Conservation (phyloP, 805 yeast genomes). For the Hermanozyma aechmeae region DNA sequence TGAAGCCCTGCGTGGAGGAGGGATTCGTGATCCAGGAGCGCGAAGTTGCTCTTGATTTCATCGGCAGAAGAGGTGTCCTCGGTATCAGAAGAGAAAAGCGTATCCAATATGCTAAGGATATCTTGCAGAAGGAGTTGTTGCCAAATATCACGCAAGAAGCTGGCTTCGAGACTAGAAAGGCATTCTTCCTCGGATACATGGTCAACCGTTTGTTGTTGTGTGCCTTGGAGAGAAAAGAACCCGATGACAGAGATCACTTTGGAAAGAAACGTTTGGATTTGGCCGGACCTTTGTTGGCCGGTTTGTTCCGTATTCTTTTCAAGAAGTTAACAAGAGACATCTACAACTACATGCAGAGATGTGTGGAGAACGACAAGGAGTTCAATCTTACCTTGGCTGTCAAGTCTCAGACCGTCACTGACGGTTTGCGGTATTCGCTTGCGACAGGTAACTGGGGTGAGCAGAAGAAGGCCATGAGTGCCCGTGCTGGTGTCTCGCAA, state of each 20-base stretch:
- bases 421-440: slow-evolving; percentile 92
- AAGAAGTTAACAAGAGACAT: slow-evolving; percentile 94
- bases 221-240: slow-evolving; percentile 95
- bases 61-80: slow-evolving; percentile 95
- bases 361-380: slow-evolving; percentile 96
- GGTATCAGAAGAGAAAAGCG: slow-evolving; percentile 97
- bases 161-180: slow-evolving; percentile 95
- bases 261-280: slow-evolving; percentile 97
- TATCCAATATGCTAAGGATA: slow-evolving; percentile 95
- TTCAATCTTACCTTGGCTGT: slow-evolving; percentile 95
- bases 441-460: slow-evolving; percentile 99
- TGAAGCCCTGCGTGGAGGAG: slow-evolving; percentile 98
- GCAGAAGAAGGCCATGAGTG: slow-evolving; percentile 97
- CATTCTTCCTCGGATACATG: slow-evolving; percentile 96
- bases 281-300: slow-evolving; percentile 96
- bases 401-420: slow-evolving; percentile 92
- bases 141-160: slow-evolving; percentile 97
- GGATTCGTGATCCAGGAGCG: slow-evolving; percentile 97
- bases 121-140: slow-evolving; percentile 87
- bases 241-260: slow-evolving; percentile 98
- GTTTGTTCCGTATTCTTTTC: slow-evolving; percentile 88
- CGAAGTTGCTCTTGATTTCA: slow-evolving; percentile 94
- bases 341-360: slow-evolving; percentile 96
- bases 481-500: slow-evolving; percentile 99
- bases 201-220: slow-evolving; percentile 89